Evolutionary conservation across 1,284 basidiomycete species (phyloP), one percentile per base, ranked within the genome.

Genomic region (Apiotrichum laibachii): DNA sequence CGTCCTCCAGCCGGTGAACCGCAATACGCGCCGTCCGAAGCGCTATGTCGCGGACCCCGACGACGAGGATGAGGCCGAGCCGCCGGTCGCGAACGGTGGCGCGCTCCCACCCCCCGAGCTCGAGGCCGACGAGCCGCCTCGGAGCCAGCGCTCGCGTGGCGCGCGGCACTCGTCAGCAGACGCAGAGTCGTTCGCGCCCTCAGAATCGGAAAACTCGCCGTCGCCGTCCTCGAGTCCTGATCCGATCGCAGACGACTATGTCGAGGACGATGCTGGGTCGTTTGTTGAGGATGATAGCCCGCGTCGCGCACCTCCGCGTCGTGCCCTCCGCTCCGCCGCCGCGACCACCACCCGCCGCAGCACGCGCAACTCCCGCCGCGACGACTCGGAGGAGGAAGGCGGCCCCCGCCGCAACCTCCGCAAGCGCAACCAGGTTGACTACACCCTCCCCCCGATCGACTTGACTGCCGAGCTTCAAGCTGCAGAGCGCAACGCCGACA

Each of bases 401-500:
- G 68, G 60, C 5, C 57, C 57, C 22, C 62, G 59, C 26, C 65
- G 75, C 11, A 73, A 66, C 33, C 64, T 80, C 2, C 63, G 79
- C 21, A 71, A 73, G 51, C 70, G 78, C 46, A 71, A 67, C 7
- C 66, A 68, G 40, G 69, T 75, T 34, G 74, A 80, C 62, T 80
- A 80, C 53, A 59, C 65, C 40, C 61, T 81, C 42, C 76, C 77
- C 5, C 72, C 76, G 7, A 58, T 69, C 61, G 73, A 72, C 59
- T 71, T 67, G 45, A 68, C 61, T 22, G 69, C 64, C n/a, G 72
- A 72, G 52, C 62, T 69, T 31, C 68, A 48, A 2, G 58, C 58
- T 2, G 54, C 54, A 12, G 50, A 52, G 42, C 50, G 50, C 13
- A 19, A 52, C 7, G 69, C 64, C 47, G 68, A 64, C 34, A 64